Base-by-base conservation (phyloP, 1,284 basidiomycete species). In the Sphaerobolus stellatus region DNA sequence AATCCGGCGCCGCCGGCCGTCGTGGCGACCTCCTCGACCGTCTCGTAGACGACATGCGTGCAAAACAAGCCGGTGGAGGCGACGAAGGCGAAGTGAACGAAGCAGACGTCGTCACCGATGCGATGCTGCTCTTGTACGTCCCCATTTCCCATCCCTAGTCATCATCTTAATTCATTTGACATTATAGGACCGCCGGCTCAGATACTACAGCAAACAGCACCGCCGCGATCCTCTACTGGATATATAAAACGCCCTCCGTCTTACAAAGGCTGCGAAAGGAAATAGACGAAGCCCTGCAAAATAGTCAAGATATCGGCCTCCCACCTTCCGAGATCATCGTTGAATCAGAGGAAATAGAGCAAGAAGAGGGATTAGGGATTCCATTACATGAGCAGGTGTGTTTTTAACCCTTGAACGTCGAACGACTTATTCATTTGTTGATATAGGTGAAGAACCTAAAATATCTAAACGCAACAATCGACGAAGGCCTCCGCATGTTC, bases 121-220 rank as follows among this genome's bases (percentile, higher is more conserved):
- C 69, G 5, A 61, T 71, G 14, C 66, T 68, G 2, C 59, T 72
- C 4, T 63, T 72, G 67, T 66, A 53, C 41, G 64, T 59, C 13
- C 41, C 4, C 41, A 11, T 34, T 20, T 22, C 22, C 38, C 50
- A 14, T n/a, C 24, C 34, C 33, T 58, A 13, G n/a, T 40, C 11
- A 18, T 43, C 30, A 16, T 47, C 25, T 28, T 8, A 8, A 4
- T 50, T 47, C 5, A 30, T 30, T 36, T 18, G 46, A 18, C 5
- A 28, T 34, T 27, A 31, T 46, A 65, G 63, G n/a, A 68, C 69
- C 36, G 68, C 69, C n/a, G 71, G 71, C 9, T 71, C 70, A 7
- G 69, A 73, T 54, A 70, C 69, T 2, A 69, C 68, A 3, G 69
- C 70, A 11, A 70, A 66, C 52, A 67, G 65, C 4, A 56, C 62